phyloP scores from a whole-genome alignment of 768 basidiomycete genomes.

The Trichaptum fuscoviolaceum region DNA sequence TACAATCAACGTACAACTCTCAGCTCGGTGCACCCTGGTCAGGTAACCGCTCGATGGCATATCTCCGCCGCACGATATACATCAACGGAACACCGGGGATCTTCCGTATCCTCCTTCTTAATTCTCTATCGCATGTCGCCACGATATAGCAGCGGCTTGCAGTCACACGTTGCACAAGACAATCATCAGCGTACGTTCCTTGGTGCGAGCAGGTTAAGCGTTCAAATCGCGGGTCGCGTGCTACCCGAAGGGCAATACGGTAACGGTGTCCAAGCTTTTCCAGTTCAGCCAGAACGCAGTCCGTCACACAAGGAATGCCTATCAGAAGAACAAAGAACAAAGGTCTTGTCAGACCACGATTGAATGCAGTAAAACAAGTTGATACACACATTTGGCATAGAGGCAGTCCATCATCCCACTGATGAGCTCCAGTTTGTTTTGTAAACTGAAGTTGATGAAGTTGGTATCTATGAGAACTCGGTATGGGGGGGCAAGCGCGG shows the following conservation, averaged over 20 bases:
- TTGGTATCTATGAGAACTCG: slow-evolving; percentile 98
- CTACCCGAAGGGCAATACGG: slow-evolving; percentile 88
- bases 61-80: slow-evolving; percentile 91
- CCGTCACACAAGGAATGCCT: slow-evolving; percentile 99
- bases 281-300: slow-evolving; percentile 97
- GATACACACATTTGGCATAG: slow-evolving; percentile 90
- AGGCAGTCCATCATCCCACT: slow-evolving; percentile 99
- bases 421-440: slow-evolving; percentile 94
- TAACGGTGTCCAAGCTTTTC: slow-evolving; percentile 97
- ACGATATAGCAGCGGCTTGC: slow-evolving; percentile 96
- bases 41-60: slow-evolving; percentile 92
- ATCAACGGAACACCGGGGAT: slow-evolving; percentile 91
- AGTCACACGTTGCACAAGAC: slow-evolving; percentile 91
- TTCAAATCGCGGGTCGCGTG: slow-evolving; percentile 96
- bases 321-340: slow-evolving; percentile 9
- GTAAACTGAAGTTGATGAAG: slow-evolving; percentile 97
- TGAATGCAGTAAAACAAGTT: too few species aligned
- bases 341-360: not conserved
- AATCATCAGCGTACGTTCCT: slow-evolving; percentile 99
- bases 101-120: slow-evolving; percentile 87
- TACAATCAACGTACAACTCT: not conserved
- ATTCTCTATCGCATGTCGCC: slow-evolving; percentile 94
- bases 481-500: slow-evolving; percentile 93
- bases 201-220: slow-evolving; percentile 86
- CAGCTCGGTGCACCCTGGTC: slow-evolving; percentile 79